Base-by-base conservation (phyloP, 805 yeast species). In the Candida loeiensis region DNA sequence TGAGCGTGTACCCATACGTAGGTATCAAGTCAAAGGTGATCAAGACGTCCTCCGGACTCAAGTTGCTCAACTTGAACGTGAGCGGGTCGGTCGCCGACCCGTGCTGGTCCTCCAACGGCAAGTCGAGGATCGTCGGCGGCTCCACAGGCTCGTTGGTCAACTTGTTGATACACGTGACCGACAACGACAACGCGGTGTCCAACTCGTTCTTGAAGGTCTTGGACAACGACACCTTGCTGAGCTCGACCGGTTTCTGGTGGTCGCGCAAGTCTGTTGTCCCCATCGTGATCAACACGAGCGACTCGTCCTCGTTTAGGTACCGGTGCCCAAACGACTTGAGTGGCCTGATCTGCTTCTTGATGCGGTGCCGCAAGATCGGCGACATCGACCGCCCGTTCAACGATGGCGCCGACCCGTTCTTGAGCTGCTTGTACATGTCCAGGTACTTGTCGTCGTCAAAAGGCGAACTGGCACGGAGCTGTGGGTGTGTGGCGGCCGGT, bases 1-100 rank as follows among this genome's bases (percentile, higher is more conserved):
- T 36, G 31, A 54, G 57, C 13, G 65, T 62, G 39, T 71, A 73
- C 34, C 80, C 83, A 59, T 88, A 89, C 0, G 97, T 87, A 17
- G 96, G 96, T 13, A 90, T 88, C 41, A 90, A 74, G 59, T 91
- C 98, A 61, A 91, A 91, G 27, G 79, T 77, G 26, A 91, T 59
- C 3, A 75, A 58, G 11, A 82, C 74, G 38, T 81, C 77, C 26
- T 73, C 62, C 11, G 78, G 76, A 22, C 66, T 65, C 28, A 66
- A 60, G 22, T 56, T 49, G 38, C 74, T 61, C 42, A 83, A 73
- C 45, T 80, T 80, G 63, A 91, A 87, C 6, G 82, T 69, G 30
- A 91, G 75, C 2, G 95, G 91, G 45, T 80, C 87, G 2, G 79
- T 73, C n/a, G 81, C 78, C 41, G 75, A 65, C 2, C 81, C 82